Base-by-base conservation (phyloP, 2,329 filamentous ascomycete genomes). In the Torrubiellomyces zombiae region DNA sequence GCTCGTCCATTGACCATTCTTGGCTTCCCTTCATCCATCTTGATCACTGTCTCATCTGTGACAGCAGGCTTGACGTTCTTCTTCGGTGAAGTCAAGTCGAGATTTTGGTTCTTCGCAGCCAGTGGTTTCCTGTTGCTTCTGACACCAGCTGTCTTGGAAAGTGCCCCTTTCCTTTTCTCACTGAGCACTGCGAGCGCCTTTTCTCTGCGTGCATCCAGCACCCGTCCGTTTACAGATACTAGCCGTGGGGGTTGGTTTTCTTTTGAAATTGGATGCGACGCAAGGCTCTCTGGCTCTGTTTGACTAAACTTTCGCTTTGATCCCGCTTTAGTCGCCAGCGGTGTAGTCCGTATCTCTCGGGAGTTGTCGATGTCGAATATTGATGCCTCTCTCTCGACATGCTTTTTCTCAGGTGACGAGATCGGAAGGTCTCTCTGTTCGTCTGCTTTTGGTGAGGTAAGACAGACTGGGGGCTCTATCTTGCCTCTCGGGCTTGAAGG, bases 271-370 rank as follows among this genome's bases (percentile, higher is more conserved):
- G 26, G 37, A 8, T 39, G 37, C 2, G 36, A 40, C 16, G 42
- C 42, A 3, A 31, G 33, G 7, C 45, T 47, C 14, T 59, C 57
- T 16, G 58, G 53, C 21, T 73, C 67, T 11, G 73, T 67, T 23
- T 61, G 54, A 17, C 57, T 60, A 23, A 60, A 55, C 38, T 75
- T 75, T 26, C 69, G 53, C 51, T 75, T 75, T 26, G 64, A 55
- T 23, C 60, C 58, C 16, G 54, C n/a, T n/a, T n/a, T n/a, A n/a
- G n/a, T n/a, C n/a, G n/a, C n/a, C n/a, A n/a, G n/a, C n/a, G n/a
- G n/a, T n/a, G n/a, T n/a, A n/a, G n/a, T n/a, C n/a, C n/a, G n/a
- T n/a, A n/a, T n/a, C n/a, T n/a, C n/a, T n/a, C n/a, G n/a, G n/a
- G n/a, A n/a, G n/a, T n/a, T n/a, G n/a, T n/a, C n/a, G n/a, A n/a